These are phyloP conservation scores for Fistulifera pelliculosa DNA, from an alignment of 108 stramenopile species.

Conservation along the genomic window DNA sequence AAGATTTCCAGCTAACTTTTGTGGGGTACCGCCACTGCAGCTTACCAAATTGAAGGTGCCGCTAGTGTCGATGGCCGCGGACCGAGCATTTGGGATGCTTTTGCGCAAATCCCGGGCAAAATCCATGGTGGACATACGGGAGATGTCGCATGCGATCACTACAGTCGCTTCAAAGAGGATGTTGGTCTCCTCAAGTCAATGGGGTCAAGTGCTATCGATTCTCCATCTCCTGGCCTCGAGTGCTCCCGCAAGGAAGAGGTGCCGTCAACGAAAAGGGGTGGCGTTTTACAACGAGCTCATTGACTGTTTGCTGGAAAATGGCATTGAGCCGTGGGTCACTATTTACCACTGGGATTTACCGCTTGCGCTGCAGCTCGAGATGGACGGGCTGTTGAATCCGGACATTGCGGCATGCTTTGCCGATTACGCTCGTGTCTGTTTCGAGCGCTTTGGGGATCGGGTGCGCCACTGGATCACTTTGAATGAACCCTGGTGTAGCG, in stretches of 20 bases:
- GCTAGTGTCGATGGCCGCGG: slow-evolving; percentile 63
- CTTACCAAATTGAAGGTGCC: slow-evolving; percentile 90
- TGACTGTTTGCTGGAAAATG: slow-evolving; percentile 58
- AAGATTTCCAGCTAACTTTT: slow-evolving; percentile 47
- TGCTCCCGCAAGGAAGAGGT: slow-evolving; percentile 68
- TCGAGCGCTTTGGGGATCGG: slow-evolving; percentile 80
- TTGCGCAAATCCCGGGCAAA: slow-evolving; percentile 28
- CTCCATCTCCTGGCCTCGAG: slow-evolving; percentile 86
- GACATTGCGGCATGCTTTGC: slow-evolving; percentile 65
- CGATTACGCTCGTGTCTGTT: slow-evolving; percentile 82
- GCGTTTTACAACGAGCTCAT: slow-evolving; percentile 84
- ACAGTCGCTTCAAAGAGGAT: slow-evolving; percentile 78
- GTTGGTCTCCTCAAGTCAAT: slow-evolving; percentile 65
- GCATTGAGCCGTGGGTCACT: slow-evolving; percentile 84
- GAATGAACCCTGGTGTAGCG: slow-evolving; percentile 86
- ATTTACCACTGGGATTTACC: slow-evolving; percentile 97
- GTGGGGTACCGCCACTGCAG: slow-evolving; percentile 88
- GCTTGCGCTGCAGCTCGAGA: slow-evolving; percentile 62
- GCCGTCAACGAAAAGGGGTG: slow-evolving; percentile 65
- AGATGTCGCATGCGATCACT: slow-evolving; percentile 84
- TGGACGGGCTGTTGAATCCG: slow-evolving; percentile 66
- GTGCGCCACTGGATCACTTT: slow-evolving; percentile 91
- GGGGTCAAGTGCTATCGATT: slow-evolving; percentile 88
- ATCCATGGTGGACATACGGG: slow-evolving; percentile 67
- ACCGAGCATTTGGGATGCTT: slow-evolving; percentile 86